Percentiles rank a stretch among this genome's conserved stretches.
Conservation (phyloP, 176 grass and related monocot genomes). For the Cocos nucifera region DNA sequence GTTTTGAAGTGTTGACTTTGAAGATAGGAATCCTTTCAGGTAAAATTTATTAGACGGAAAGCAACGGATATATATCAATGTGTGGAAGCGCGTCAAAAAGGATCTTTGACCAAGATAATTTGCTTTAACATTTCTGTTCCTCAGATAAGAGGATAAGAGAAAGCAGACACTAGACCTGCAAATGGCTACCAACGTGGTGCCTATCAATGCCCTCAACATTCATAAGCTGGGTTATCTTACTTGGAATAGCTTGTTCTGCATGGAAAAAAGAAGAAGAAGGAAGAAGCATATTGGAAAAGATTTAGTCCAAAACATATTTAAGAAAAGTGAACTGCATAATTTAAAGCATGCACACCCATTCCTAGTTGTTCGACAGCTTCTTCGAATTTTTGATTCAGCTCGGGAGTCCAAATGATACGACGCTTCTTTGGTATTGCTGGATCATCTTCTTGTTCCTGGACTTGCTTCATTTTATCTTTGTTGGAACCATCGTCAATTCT, state of each 20-base stretch:
- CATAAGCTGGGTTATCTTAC: not conserved
- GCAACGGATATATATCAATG: not conserved
- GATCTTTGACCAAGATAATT: not conserved
- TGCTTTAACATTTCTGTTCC: not conserved
- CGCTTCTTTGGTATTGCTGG: not conserved
- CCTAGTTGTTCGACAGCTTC: not conserved
- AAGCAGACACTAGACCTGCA: not conserved
- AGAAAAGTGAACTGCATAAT: not conserved
- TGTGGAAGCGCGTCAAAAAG: not conserved
- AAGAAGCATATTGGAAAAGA: not conserved
- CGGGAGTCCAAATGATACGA: not conserved
- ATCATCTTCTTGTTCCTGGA: not conserved
- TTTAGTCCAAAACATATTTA: not conserved
- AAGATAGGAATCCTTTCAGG: too few species aligned
- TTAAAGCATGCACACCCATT: not conserved
- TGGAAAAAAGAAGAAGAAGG: not conserved
- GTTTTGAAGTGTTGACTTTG: too few species aligned
- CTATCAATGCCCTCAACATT: constrained; percentile 3
- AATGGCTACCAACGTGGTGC: not conserved
- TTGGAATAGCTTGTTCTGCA: not conserved
- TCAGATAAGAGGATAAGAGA: not conserved
- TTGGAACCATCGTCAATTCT: not conserved
- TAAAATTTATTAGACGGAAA: too few species aligned
- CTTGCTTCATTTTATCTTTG: not conserved
- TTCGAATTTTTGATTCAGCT: not conserved